Conservation (phyloP, 2,329 filamentous ascomycete genomes). For the Zymoseptoria pseudotritici region DNA sequence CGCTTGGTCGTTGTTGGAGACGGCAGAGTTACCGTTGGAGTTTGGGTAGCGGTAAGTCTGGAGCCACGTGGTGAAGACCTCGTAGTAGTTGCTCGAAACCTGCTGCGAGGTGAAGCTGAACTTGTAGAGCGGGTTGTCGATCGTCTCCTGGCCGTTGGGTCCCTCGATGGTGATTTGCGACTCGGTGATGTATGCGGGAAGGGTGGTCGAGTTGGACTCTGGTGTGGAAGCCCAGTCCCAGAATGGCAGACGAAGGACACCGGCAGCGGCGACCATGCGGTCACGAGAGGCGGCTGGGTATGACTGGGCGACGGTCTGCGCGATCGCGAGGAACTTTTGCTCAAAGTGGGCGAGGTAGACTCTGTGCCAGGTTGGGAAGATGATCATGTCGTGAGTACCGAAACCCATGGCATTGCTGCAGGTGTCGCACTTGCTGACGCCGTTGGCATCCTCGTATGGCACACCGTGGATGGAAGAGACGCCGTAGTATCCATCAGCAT, state of each 20-base stretch:
- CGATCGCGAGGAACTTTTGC: constrained; percentile 21
- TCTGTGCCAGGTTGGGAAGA: constrained; percentile 25
- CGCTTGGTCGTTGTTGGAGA: constrained; percentile 10
- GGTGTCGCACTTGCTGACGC: constrained; percentile 13
- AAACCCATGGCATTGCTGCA: constrained; percentile 20
- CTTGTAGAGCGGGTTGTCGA: constrained; percentile 18
- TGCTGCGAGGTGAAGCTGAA: constrained; percentile 7
- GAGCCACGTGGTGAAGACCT: constrained; percentile 19
- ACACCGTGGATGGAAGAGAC: constrained; percentile 10
- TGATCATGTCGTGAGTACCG: constrained; percentile 24
- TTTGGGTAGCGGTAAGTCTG: constrained; percentile 21
- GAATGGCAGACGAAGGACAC: constrained; percentile 15
- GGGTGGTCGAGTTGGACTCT: constrained; percentile 5
- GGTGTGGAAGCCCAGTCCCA: constrained; percentile 16
- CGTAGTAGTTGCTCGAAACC: constrained; percentile 16
- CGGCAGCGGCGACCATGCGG: constrained; percentile 17
- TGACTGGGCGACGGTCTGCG: constrained; percentile 15
- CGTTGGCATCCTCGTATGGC: constrained; percentile 19
- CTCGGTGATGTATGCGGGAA: constrained; percentile 17
- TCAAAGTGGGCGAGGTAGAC: constrained; percentile 24
- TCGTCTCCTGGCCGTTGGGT: constrained; percentile 9
- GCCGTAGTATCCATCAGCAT: neutral
- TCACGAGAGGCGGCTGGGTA: constrained; percentile 11
- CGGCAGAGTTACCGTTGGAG: constrained; percentile 11
- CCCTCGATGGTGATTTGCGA: constrained; percentile 16